phyloP scores from a whole-genome alignment of 2,329 filamentous ascomycete species.

The Colletotrichum tofieldiae region DNA sequence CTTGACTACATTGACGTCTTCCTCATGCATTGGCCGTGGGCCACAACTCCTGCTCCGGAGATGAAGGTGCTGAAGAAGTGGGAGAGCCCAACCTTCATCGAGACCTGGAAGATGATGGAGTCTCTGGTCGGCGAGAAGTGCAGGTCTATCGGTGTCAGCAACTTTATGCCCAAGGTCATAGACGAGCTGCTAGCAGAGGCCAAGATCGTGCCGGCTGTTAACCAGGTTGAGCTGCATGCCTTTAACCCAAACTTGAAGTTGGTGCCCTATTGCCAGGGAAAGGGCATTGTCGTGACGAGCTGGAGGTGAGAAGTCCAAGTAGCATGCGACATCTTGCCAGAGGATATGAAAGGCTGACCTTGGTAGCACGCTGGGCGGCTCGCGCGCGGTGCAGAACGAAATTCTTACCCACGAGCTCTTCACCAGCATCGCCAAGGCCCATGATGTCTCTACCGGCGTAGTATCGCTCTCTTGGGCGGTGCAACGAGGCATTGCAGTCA shows the following conservation, averaged over 20 bases:
- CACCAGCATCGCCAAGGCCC: constrained; percentile 46
- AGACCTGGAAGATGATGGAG: constrained; percentile 51
- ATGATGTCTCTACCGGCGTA: constrained; percentile 47
- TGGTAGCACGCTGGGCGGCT: constrained; percentile 37
- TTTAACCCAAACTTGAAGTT: constrained; percentile 52
- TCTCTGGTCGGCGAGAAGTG: constrained; percentile 47
- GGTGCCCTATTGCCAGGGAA: constrained; percentile 50
- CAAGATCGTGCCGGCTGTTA: constrained; percentile 50
- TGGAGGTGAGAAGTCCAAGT: constrained; percentile 45
- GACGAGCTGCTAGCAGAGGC: constrained; percentile 47
- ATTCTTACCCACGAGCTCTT: constrained; percentile 47
- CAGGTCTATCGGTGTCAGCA: constrained; percentile 52
- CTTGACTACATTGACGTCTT: constrained; percentile 53
- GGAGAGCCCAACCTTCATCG: constrained; percentile 49
- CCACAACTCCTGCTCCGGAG: constrained; percentile 46
- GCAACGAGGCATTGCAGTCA: constrained; percentile 47
- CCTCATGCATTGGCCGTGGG: constrained; percentile 56
- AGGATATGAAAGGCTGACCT: neutral
- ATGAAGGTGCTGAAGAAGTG: constrained; percentile 44
- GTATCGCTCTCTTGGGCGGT: constrained; percentile 49
- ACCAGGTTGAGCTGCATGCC: constrained; percentile 54
- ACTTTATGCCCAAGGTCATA: constrained; percentile 51
- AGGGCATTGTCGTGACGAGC: constrained; percentile 52
- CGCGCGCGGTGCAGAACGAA: constrained; percentile 28
- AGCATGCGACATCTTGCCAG: no score